These are phyloP conservation scores for Neurospora sp. DNA, from an alignment of 495 filamentous ascomycete genomes.

Conservation along the genomic window DNA sequence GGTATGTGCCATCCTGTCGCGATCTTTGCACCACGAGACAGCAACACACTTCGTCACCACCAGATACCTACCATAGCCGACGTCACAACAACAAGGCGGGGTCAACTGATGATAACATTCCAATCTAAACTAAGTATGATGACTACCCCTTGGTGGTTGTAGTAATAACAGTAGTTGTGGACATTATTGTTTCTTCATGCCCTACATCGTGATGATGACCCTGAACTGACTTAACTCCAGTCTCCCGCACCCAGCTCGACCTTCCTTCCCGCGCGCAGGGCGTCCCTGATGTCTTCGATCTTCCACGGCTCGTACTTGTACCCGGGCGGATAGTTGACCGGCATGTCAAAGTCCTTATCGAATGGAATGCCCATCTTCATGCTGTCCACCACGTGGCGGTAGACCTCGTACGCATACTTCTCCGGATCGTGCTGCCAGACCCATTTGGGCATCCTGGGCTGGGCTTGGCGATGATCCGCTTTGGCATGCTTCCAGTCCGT, in stretches of 20 bases:
- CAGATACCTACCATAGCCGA: not conserved
- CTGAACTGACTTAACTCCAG: slow-evolving; percentile 20
- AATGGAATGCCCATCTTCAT: slow-evolving; percentile 29
- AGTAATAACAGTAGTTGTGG: too few species aligned
- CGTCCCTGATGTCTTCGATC: slow-evolving; percentile 32
- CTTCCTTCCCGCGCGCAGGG: slow-evolving; percentile 24
- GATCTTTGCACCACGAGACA: not conserved
- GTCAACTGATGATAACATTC: not conserved
- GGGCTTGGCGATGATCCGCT: slow-evolving; percentile 38
- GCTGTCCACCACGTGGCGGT: slow-evolving; percentile 32
- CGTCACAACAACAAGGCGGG: not conserved
- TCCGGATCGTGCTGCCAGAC: slow-evolving; percentile 49
- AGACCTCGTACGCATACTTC: slow-evolving; percentile 45
- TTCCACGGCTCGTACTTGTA: slow-evolving; percentile 39
- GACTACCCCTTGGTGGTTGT: slow-evolving; percentile 13
- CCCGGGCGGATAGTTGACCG: slow-evolving; percentile 33
- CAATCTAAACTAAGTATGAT: slow-evolving; percentile 29
- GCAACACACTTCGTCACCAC: not conserved
- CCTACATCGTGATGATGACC: not conserved
- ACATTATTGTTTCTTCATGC: too few species aligned
- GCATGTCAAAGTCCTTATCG: slow-evolving; percentile 27
- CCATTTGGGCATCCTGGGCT: slow-evolving; percentile 44
- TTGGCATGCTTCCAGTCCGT: slow-evolving; percentile 46
- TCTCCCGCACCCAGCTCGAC: slow-evolving; percentile 29
- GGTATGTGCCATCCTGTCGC: not conserved